These are phyloP conservation scores for Chaetomium globosum DNA, from an alignment of 2,329 filamentous ascomycete genomes.

Conservation along the genomic window DNA sequence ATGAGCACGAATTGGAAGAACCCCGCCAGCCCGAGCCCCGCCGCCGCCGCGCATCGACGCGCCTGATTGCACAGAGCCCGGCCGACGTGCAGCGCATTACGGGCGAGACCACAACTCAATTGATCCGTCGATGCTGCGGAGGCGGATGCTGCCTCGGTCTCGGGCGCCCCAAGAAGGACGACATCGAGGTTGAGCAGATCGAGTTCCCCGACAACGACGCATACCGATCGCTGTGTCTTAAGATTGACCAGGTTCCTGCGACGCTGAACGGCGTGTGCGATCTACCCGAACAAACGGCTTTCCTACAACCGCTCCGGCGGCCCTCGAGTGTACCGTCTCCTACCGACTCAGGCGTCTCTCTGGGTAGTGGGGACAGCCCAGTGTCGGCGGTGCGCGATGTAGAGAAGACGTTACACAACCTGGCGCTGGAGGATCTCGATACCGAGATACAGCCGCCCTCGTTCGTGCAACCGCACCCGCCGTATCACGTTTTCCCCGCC, in stretches of 20 bases:
- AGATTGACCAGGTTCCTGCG: slow-evolving; percentile 73
- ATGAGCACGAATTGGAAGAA: slow-evolving; percentile 58
- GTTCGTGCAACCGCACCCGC: slow-evolving; percentile 93
- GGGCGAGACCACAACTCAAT: slow-evolving; percentile 63
- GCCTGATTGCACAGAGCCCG: slow-evolving; percentile 65
- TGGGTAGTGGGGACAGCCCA: slow-evolving; percentile 46
- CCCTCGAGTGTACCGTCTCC: slow-evolving; percentile 47
- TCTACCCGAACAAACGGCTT: slow-evolving; percentile 74
- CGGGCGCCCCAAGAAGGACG: slow-evolving; percentile 46
- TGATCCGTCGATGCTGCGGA: slow-evolving; percentile 66
- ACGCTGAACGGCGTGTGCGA: slow-evolving; percentile 70
- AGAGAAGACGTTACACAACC: slow-evolving; percentile 35
- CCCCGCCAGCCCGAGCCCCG: slow-evolving; percentile 51
- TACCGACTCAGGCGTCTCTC: slow-evolving; percentile 53
- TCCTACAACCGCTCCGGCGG: slow-evolving; percentile 62
- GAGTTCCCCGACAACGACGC: slow-evolving; percentile 77
- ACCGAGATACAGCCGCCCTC: slow-evolving; percentile 73
- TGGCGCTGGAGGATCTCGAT: slow-evolving; percentile 52
- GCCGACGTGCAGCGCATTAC: slow-evolving; percentile 66
- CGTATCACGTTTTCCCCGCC: slow-evolving; percentile 89
- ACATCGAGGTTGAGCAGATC: slow-evolving; percentile 56
- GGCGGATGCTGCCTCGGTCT: slow-evolving; percentile 64
- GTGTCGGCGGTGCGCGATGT: slow-evolving; percentile 39
- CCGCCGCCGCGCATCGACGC: slow-evolving; percentile 68
- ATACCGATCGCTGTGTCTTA: slow-evolving; percentile 76